A percentile compares a stretch with the other conserved stretches of the same genome.
These are phyloP conservation scores for Colletotrichum orbiculare DNA, from an alignment of 2,329 filamentous ascomycete species.

Conservation along the genomic window DNA sequence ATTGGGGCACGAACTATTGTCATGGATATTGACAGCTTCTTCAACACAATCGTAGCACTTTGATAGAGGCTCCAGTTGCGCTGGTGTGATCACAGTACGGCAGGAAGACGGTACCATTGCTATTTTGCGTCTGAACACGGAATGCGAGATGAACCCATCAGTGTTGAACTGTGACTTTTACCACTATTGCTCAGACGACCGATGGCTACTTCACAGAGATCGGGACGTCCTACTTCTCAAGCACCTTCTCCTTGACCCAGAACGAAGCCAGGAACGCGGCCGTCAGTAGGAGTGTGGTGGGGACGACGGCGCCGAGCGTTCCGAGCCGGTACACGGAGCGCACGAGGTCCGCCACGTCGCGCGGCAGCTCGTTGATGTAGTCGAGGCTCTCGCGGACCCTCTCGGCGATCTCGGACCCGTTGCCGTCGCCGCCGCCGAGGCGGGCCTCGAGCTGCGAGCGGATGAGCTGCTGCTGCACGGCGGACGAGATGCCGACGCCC, in stretches of 20 bases:
- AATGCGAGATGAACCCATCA: no score
- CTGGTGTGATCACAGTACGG: no score
- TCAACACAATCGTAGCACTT: no score
- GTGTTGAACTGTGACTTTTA: no score
- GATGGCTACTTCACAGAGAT: not conserved
- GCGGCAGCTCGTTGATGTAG: conserved; percentile 73
- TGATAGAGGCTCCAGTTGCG: no score
- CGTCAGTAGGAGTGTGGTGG: conserved; percentile 49
- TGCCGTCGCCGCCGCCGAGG: conserved; percentile 61
- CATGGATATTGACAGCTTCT: no score
- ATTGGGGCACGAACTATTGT: no score
- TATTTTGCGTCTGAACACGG: no score
- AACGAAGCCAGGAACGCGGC: conserved; percentile 53
- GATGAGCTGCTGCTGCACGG: conserved; percentile 77
- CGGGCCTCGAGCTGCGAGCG: conserved; percentile 64
- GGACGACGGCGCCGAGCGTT: conserved; percentile 53
- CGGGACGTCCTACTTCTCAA: conserved; percentile 48
- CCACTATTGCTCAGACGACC: no score
- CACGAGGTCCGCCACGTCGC: conserved; percentile 68
- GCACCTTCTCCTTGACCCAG: conserved; percentile 68
- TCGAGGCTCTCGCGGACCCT: conserved; percentile 77
- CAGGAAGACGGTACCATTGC: no score
- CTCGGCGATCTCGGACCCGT: conserved; percentile 74
- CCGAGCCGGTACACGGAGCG: conserved; percentile 71
- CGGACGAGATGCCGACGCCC: conserved; percentile 77